Evolutionary conservation across 441 rosid species (phyloP).

Genomic region (Pelargonium cotyledonis): DNA sequence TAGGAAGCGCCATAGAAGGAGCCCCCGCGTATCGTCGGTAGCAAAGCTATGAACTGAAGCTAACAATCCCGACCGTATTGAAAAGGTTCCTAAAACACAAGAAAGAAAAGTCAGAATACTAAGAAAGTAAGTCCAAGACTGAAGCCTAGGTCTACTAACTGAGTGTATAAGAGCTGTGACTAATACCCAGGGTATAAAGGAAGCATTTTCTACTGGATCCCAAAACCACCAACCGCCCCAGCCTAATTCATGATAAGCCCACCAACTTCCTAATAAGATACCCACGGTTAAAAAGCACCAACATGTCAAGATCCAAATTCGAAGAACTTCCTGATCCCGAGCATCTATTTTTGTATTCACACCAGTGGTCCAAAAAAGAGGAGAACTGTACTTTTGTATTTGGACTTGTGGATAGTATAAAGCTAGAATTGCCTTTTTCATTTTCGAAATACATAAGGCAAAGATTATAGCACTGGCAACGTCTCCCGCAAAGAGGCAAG

Average conservation of each 20-base stretch:
- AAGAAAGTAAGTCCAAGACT: neutral
- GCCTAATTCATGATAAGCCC: slow-evolving; percentile 5
- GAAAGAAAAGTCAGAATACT: neutral
- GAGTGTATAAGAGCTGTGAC: neutral
- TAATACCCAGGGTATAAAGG: neutral
- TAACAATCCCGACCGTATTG: neutral
- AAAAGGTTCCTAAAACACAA: neutral
- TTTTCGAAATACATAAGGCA: neutral
- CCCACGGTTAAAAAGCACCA: slow-evolving; percentile 4
- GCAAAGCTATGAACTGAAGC: neutral
- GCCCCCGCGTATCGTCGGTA: neutral
- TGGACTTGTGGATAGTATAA: neutral
- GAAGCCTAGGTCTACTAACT: neutral
- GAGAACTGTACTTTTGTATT: neutral
- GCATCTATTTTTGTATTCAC: neutral
- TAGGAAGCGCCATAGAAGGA: neutral
- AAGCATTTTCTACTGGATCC: neutral
- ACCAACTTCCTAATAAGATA: slow-evolving; percentile 4
- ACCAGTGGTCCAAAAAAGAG: neutral
- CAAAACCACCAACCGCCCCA: neutral
- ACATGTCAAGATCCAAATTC: slow-evolving; percentile 5
- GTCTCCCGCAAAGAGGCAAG: neutral
- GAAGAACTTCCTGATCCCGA: neutral
- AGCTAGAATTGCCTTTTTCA: neutral
- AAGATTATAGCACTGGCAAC: neutral